Conservation (phyloP, 2,329 filamentous ascomycete species). For the Neonectria faginata region DNA sequence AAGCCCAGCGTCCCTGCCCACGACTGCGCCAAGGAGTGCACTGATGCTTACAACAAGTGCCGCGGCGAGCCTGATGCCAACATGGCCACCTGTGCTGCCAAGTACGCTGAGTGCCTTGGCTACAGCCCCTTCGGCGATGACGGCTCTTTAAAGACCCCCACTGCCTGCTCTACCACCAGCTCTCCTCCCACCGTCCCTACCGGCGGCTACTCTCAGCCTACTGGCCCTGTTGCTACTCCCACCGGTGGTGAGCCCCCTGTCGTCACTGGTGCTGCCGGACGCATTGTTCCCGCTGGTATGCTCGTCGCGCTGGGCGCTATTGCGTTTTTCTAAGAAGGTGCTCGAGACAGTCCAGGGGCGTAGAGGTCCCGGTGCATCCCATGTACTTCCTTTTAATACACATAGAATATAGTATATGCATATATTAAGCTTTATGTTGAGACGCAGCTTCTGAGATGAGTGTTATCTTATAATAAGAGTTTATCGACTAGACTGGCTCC, state of each 20-base stretch:
- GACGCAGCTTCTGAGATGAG: no score
- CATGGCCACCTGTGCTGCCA: conserved; percentile 40
- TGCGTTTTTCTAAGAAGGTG: conserved; percentile 39
- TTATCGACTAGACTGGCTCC: no score
- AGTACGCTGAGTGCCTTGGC: conserved; percentile 42
- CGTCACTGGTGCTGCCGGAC: conserved; percentile 33
- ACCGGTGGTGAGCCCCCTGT: neutral
- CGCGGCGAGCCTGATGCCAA: conserved; percentile 31
- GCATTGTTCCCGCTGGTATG: conserved; percentile 37
- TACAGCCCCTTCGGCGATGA: conserved; percentile 41
- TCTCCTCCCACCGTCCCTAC: neutral
- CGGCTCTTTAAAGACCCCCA: conserved; percentile 31
- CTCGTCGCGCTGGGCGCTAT: conserved; percentile 43
- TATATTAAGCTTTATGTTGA: no score
- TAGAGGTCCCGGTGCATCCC: no score
- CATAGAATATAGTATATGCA: no score
- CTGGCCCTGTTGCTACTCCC: neutral
- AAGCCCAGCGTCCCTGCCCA: conserved; percentile 12
- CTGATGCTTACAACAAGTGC: conserved; percentile 34
- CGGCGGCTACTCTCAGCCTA: neutral
- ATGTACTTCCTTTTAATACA: no score
- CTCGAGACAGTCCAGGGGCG: no score
- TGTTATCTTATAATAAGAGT: no score
- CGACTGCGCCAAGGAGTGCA: conserved; percentile 38
- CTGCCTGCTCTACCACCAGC: conserved; percentile 32